These are phyloP conservation scores for Microbotryum intermedium DNA, from an alignment of 1,284 basidiomycete genomes.

Conservation along the genomic window DNA sequence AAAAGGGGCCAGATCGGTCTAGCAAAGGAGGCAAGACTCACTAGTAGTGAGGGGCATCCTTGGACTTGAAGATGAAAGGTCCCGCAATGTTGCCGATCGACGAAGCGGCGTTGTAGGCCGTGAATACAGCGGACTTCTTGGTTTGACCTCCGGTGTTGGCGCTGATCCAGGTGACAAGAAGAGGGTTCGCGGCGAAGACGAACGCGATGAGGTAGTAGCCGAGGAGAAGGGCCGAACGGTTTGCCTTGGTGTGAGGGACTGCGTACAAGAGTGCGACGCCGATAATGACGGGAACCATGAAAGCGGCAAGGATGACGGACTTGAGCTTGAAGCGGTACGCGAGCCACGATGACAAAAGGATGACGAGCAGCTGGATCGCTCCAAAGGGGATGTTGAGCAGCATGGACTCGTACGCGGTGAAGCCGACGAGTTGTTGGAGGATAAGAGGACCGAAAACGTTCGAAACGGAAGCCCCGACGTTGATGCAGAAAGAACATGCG, in stretches of 20 bases:
- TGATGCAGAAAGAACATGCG: conserved; percentile 27
- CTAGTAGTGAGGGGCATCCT: conserved; percentile 28
- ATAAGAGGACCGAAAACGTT: conserved; percentile 35
- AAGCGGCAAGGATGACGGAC: conserved; percentile 33
- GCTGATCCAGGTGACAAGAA: conserved; percentile 41
- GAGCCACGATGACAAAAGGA: conserved; percentile 35
- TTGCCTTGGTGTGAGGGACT: conserved; percentile 14
- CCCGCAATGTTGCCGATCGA: conserved; percentile 34
- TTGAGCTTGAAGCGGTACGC: conserved; percentile 37
- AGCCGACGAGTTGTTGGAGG: conserved; percentile 37
- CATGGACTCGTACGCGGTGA: conserved; percentile 34
- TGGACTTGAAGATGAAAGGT: conserved; percentile 38
- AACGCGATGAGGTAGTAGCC: conserved; percentile 43
- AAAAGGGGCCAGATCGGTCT: background rate
- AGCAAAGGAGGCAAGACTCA: background rate
- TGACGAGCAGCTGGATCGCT: conserved; percentile 35
- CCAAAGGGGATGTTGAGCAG: conserved; percentile 44
- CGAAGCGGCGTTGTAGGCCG: conserved; percentile 28
- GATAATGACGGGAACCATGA: conserved; percentile 33
- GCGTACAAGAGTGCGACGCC: conserved; percentile 38
- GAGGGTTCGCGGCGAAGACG: conserved; percentile 40
- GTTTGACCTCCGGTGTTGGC: conserved; percentile 43
- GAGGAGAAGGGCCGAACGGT: conserved; percentile 34
- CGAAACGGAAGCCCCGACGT: conserved; percentile 17
- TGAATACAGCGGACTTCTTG: conserved; percentile 39